Percentiles rank a stretch among this genome's conserved stretches.
phyloP scores from a whole-genome alignment of 2,329 filamentous ascomycete genomes.

The Fusarium setosum region DNA sequence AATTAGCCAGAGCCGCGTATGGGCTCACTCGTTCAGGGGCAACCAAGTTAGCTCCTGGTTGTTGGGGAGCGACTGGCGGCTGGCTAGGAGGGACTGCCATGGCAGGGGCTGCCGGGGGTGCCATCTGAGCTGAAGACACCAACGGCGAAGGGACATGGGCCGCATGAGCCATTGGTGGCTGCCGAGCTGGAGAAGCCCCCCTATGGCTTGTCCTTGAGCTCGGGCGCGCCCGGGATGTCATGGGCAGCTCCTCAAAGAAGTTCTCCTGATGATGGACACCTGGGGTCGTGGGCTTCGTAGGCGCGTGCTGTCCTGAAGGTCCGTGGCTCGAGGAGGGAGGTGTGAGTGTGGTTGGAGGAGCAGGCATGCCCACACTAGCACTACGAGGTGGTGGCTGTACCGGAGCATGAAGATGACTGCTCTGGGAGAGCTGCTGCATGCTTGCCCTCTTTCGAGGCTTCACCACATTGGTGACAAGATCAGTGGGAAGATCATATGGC shows the following conservation, averaged over 20 bases:
- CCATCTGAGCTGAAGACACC: conserved; percentile 37
- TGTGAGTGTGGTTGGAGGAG: conserved; percentile 38
- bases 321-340: conserved; percentile 51
- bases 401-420: conserved; percentile 52
- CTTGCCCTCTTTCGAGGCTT: conserved; percentile 75
- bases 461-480: conserved; percentile 67
- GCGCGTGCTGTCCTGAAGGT: conserved; percentile 46
- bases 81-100: conserved; percentile 18
- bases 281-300: conserved; percentile 49
- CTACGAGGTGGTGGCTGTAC: conserved; percentile 64
- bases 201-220: conserved; percentile 64
- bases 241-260: conserved; percentile 84
- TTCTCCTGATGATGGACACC: conserved; percentile 58
- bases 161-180: conserved; percentile 41
- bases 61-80: conserved; percentile 24
- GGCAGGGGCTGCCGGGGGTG: conserved; percentile 28
- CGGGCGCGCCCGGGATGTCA: conserved; percentile 70
- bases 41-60: conserved; percentile 56
- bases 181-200: conserved; percentile 56
- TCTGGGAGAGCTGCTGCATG: conserved; percentile 64
- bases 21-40: conserved; percentile 64
- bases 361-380: conserved; percentile 64
- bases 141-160: conserved; percentile 42
- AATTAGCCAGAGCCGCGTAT: conserved; percentile 60
- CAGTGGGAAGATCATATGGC: conserved; percentile 94